Percentiles rank a stretch among this genome's conserved stretches.
phyloP scores from a whole-genome alignment of 2,329 filamentous ascomycete genomes.

The Simplicillium aogashimaense region DNA sequence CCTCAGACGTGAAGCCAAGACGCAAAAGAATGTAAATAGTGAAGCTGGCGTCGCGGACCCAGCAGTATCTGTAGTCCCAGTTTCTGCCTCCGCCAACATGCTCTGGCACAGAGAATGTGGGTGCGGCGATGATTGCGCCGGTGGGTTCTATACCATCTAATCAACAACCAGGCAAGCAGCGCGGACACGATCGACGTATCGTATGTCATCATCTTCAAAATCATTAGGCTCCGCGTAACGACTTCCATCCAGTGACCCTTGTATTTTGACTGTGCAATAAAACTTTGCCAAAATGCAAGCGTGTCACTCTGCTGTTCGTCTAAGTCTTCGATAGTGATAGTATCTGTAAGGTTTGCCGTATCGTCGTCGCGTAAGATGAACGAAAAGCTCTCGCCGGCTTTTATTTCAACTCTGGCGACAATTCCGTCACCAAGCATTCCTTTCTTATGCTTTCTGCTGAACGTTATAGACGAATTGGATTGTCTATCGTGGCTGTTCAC shows the following conservation, averaged over 20 bases:
- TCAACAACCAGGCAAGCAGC: background rate
- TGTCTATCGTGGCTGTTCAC: conserved; percentile 42
- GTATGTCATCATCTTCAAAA: conserved; percentile 67
- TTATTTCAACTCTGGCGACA: conserved; percentile 46
- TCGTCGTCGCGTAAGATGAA: conserved; percentile 58
- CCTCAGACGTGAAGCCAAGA: conserved; percentile 65
- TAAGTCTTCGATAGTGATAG: conserved; percentile 48
- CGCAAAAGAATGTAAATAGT: conserved; percentile 70
- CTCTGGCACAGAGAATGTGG: conserved; percentile 70
- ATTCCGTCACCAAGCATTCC: conserved; percentile 53
- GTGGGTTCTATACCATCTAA: conserved; percentile 48
- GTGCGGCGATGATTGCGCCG: conserved; percentile 66
- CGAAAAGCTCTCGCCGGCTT: conserved; percentile 59
- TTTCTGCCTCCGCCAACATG: conserved; percentile 58
- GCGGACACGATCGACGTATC: conserved; percentile 11
- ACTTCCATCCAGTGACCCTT: conserved; percentile 65
- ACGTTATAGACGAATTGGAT: conserved; percentile 40
- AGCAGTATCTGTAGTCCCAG: conserved; percentile 68
- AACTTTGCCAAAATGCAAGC: conserved; percentile 62
- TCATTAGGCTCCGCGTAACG: conserved; percentile 60
- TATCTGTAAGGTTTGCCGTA: conserved; percentile 43
- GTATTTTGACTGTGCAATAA: conserved; percentile 62
- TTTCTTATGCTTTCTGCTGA: conserved; percentile 40
- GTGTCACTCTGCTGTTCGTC: conserved; percentile 59
- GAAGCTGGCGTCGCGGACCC: conserved; percentile 70